A percentile compares a stretch with the other conserved stretches of the same genome.
Evolutionary conservation across 1,284 basidiomycete genomes (phyloP).

Genomic region (Wallemia hederae): DNA sequence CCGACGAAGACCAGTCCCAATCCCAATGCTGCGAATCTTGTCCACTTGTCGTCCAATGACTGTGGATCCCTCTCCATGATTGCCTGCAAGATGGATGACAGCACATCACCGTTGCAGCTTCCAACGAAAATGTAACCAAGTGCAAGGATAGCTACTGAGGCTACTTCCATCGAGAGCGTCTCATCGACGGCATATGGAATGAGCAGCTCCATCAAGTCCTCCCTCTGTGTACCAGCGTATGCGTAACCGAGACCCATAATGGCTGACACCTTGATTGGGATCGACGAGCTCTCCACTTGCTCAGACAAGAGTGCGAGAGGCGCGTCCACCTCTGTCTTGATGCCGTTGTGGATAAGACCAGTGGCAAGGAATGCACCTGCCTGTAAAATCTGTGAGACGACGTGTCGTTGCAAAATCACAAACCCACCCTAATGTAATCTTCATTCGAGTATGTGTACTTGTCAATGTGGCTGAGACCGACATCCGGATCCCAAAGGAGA

Average conservation of each 20-base stretch:
- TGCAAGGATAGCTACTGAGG: slow-evolving; percentile 54
- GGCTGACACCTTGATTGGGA: slow-evolving; percentile 54
- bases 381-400: slow-evolving; percentile 14
- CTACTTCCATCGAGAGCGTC: slow-evolving; percentile 57
- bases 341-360: slow-evolving; percentile 66
- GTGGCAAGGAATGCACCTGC: slow-evolving; percentile 85
- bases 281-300: slow-evolving; percentile 63
- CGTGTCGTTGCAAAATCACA: neutral
- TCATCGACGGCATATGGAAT: slow-evolving; percentile 61
- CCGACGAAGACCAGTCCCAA: slow-evolving; percentile 75
- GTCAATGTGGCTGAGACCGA: slow-evolving; percentile 79
- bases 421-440: slow-evolving; percentile 63
- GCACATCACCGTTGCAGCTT: slow-evolving; percentile 77
- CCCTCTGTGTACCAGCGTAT: slow-evolving; percentile 70
- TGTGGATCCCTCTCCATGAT: slow-evolving; percentile 54
- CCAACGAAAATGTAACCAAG: slow-evolving; percentile 90
- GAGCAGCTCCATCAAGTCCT: slow-evolving; percentile 50
- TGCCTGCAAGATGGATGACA: slow-evolving; percentile 64
- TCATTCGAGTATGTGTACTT: slow-evolving; percentile 92
- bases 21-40: slow-evolving; percentile 64
- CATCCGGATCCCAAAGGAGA: slow-evolving; percentile 86
- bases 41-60: slow-evolving; percentile 69
- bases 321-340: slow-evolving; percentile 78
- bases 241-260: slow-evolving; percentile 75
- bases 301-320: slow-evolving; percentile 74